Evolutionary conservation across 352 stramenopile species (phyloP).

Genomic region (Phytophthora pinifolia): DNA sequence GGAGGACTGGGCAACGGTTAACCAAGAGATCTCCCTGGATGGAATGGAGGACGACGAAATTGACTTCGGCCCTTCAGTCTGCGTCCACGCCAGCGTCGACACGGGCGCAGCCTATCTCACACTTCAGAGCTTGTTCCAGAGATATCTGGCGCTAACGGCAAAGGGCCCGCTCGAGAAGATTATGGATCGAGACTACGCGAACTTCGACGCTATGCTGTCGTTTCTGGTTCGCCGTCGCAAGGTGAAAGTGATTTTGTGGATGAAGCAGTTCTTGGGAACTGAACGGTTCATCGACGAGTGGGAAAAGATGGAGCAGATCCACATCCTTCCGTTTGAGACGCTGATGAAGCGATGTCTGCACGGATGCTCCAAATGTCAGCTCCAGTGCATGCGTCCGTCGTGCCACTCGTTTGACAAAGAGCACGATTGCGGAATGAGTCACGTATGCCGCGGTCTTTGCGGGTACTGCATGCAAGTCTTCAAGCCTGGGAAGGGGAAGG

Average conservation of each 20-base stretch:
- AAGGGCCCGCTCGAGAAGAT: conserved; percentile 31
- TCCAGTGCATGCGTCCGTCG: conserved; percentile 39
- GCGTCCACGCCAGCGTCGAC: conserved; percentile 1
- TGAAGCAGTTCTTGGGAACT: conserved; percentile 31
- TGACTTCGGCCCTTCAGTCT: conserved; percentile 29
- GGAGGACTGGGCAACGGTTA: conserved; percentile 19
- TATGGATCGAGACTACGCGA: conserved; percentile 18
- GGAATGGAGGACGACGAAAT: conserved; percentile 23
- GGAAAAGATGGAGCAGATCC: conserved; percentile 26
- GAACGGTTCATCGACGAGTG: conserved; percentile 39
- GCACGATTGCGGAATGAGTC: conserved; percentile 47
- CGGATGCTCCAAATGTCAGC: conserved; percentile 33
- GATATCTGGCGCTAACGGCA: conserved; percentile 20
- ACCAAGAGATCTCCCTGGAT: conserved; percentile 21
- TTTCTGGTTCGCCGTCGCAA: conserved; percentile 46
- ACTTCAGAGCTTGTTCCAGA: conserved; percentile 25
- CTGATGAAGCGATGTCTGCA: conserved; percentile 37
- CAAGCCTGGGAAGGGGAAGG: conserved; percentile 18
- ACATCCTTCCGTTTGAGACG: conserved; percentile 26
- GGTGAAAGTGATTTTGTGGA: conserved; percentile 31
- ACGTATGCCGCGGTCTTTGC: conserved; percentile 36
- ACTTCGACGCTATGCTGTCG: conserved; percentile 37
- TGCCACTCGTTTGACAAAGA: conserved; percentile 29
- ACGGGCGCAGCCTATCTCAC: conserved; percentile 2
- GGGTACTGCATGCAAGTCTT: conserved; percentile 32